phyloP scores from a whole-genome alignment of 306 rosid genomes.

The Rubus parviflorus region DNA sequence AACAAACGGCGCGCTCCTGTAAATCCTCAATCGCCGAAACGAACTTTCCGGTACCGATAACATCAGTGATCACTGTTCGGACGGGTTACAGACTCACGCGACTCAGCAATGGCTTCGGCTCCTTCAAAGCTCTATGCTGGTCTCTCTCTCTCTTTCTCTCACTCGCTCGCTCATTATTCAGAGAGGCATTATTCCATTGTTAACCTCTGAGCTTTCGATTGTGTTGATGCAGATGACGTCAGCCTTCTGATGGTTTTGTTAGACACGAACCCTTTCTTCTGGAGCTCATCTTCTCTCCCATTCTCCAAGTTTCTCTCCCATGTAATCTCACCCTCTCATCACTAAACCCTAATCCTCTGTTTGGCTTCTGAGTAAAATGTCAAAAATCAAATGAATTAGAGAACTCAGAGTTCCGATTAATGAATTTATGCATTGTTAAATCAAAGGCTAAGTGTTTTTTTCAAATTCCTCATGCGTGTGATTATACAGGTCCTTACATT shows the following conservation, averaged over 20 bases:
- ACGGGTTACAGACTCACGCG: neutral
- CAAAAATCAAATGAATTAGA: neutral
- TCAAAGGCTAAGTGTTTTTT: neutral
- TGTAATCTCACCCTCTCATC: conserved; percentile 33
- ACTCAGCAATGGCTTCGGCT: conserved; percentile 60
- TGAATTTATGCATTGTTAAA: neutral
- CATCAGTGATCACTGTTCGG: neutral
- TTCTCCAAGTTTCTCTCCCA: conserved; percentile 86
- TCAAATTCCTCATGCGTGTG: neutral
- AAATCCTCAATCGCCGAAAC: neutral
- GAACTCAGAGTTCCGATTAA: neutral
- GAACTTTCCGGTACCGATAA: neutral
- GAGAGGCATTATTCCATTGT: neutral
- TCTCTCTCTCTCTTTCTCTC: conserved; percentile 8
- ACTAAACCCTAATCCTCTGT: conserved; percentile 16
- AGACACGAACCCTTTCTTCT: conserved; percentile 89
- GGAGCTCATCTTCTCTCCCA: conserved; percentile 63
- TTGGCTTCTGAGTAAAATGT: neutral
- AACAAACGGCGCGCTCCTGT: neutral
- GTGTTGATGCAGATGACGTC: conserved; percentile 72
- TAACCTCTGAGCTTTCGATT: conserved; percentile 8
- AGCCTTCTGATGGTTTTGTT: conserved; percentile 77
- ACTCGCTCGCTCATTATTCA: neutral
- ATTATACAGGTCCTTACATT: conserved; percentile 66
- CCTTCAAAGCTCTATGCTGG: conserved; percentile 80